Base-by-base conservation (phyloP, 805 yeast species). In the Lipomyces japonicus region DNA sequence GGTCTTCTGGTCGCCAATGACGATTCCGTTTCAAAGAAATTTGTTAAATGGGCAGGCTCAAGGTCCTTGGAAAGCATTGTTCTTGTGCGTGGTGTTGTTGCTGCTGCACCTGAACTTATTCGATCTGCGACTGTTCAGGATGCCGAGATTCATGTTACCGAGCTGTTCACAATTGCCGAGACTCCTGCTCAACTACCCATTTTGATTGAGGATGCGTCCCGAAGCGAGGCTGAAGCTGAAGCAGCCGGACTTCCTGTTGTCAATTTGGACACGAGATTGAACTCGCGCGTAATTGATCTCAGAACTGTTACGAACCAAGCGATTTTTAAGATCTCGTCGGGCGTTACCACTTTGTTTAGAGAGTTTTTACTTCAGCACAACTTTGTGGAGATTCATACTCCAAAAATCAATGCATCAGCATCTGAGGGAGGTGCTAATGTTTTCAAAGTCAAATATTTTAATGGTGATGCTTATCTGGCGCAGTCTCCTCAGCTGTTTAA, bases 361-460 rank as follows among this genome's bases (percentile, higher is more conserved):
- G 97, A 93, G 74, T 93, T 84, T 68, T 75, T 93, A 64, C 66
- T 71, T 53, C 70, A 69, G 42, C 78, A 74, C 61, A 78, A 79
- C 24, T 93, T 93, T 73, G 80, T 83, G 32, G 99, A 95, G 75
- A 82, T 89, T 61, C 99, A 93, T 73, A 84, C 97, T 10, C 99
- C 99, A 56, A 93, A 93, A 74, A 75, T 93, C 62, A 79, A 91
- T 65, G 96, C 95, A 61, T 88, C 97, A 36, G 86, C 98, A 36
- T 85, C 95, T 55, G 99, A 93, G 76, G 96, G 97, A 71, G 99
- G 99, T 61, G 80, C 97, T 51, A 91, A 88, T 69, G 97, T 93
- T 42, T 93, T 93, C 72, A 95, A 89, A 71, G 85, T 93, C 52
- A 75, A 85, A 39, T 93, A 93, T 72, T 93, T 93, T 79, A 91